Conservation (phyloP, 1,139 yeast species). For the Hanseniaspora uvarum region DNA sequence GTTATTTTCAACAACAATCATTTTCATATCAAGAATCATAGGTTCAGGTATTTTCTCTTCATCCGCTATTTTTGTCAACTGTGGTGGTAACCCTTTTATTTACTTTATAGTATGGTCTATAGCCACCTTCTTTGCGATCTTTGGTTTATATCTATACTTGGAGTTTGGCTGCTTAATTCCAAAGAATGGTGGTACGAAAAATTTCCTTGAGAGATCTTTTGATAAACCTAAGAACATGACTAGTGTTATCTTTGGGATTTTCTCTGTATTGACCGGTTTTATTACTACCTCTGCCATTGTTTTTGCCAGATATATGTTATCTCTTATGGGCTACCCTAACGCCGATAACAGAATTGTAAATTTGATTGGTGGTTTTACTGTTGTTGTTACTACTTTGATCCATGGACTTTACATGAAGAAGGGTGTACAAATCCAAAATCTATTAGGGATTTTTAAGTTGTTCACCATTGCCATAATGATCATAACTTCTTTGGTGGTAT, state of each 20-base stretch:
- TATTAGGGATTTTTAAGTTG: constrained; percentile 47
- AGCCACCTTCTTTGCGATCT: constrained; percentile 51
- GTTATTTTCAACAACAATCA: constrained; percentile 50
- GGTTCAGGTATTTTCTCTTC: constrained; percentile 75
- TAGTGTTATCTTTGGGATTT: constrained; percentile 49
- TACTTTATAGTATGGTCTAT: constrained; percentile 54
- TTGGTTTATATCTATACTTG: constrained; percentile 55
- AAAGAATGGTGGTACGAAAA: constrained; percentile 64
- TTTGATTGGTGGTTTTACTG: constrained; percentile 38
- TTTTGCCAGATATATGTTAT: constrained; percentile 57
- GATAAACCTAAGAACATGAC: constrained; percentile 49
- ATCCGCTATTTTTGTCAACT: constrained; percentile 52
- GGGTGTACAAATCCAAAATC: constrained; percentile 48
- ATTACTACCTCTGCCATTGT: constrained; percentile 56
- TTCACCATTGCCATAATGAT: constrained; percentile 41
- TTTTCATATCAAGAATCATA: constrained; percentile 58
- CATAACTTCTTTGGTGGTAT: constrained; percentile 34
- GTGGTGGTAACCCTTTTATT: constrained; percentile 54
- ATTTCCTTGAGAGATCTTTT: constrained; percentile 56
- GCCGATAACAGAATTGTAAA: constrained; percentile 32
- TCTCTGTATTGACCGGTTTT: constrained; percentile 53
- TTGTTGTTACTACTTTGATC: constrained; percentile 37
- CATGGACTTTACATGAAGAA: constrained; percentile 47
- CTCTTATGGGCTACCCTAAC: constrained; percentile 39
- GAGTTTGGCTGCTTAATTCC: constrained; percentile 65